phyloP scores from a whole-genome alignment of 148 eudicot genomes.

The Polygonum maritimum region DNA sequence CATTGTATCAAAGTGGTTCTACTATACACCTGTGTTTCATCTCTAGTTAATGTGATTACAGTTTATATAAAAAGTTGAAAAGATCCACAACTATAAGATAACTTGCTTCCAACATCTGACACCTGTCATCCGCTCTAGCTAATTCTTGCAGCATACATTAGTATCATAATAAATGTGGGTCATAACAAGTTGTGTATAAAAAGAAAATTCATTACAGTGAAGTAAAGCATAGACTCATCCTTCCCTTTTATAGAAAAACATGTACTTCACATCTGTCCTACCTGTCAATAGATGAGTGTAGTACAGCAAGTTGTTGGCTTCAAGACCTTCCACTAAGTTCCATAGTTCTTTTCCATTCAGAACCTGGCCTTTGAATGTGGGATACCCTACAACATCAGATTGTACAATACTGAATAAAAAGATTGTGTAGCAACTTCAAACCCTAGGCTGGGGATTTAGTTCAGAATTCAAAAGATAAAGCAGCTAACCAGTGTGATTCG shows the following conservation, averaged over 20 bases:
- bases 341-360: constrained; percentile 79
- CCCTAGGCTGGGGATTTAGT: constrained; percentile 7
- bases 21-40: not conserved
- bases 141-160: not conserved
- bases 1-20: not conserved
- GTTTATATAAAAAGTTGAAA: not conserved
- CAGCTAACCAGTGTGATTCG: constrained; percentile 98
- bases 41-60: not conserved
- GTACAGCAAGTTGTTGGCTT: constrained; percentile 69
- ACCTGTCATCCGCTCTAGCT: not conserved
- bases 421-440: constrained; percentile 6
- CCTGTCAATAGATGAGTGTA: constrained; percentile 97
- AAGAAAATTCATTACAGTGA: not conserved
- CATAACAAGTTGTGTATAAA: not conserved
- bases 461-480: constrained; percentile 18
- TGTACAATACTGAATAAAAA: constrained; percentile 9
- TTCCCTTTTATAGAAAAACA: not conserved
- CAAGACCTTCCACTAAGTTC: constrained; percentile 88
- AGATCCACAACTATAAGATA: not conserved
- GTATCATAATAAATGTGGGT: not conserved
- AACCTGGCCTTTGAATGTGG: constrained; percentile 91
- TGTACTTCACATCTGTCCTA: constrained; percentile 15
- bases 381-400: constrained; percentile 63
- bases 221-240: not conserved
- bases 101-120: not conserved